phyloP scores from a whole-genome alignment of 2,329 filamentous ascomycete genomes.

The Neoscytalidium dimidiatum region DNA sequence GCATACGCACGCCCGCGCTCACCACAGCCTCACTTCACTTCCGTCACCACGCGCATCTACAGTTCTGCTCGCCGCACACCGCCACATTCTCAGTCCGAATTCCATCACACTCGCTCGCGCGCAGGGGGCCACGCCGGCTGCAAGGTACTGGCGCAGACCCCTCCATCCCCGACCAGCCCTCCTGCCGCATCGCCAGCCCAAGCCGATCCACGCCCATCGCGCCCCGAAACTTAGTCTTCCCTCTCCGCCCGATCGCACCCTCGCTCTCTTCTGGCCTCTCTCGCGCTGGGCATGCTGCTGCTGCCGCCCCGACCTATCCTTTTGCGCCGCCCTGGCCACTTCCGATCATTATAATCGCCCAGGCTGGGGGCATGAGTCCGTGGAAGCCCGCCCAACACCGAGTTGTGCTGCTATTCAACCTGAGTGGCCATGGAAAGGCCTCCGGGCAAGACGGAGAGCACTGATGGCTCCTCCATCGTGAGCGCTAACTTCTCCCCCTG shows the following conservation, averaged over 20 bases:
- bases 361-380: slow-evolving; percentile 16
- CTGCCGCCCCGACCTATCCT: slow-evolving; percentile 1
- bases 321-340: slow-evolving; percentile 11
- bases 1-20: neutral
- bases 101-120: slow-evolving; percentile 15
- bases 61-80: slow-evolving; percentile 16
- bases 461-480: slow-evolving; percentile 77
- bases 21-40: neutral
- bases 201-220: slow-evolving; percentile 14
- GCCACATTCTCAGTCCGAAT: slow-evolving; percentile 14
- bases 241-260: neutral
- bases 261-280: neutral
- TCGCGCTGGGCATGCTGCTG: slow-evolving; percentile 18
- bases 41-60: neutral
- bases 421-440: slow-evolving; percentile 34
- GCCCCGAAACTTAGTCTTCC: slow-evolving; percentile 7
- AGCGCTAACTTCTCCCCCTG: slow-evolving; percentile 32
- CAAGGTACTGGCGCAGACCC: slow-evolving; percentile 19
- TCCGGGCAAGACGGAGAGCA: slow-evolving; percentile 53
- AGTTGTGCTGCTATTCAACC: slow-evolving; percentile 7
- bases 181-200: slow-evolving; percentile 18
- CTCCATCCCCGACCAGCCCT: slow-evolving; percentile 18
- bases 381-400: neutral
- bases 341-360: slow-evolving; percentile 14
- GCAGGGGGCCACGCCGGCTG: slow-evolving; percentile 16